These are phyloP conservation scores for Phytophthora sansomeana DNA, from an alignment of 352 stramenopile genomes.

Conservation along the genomic window DNA sequence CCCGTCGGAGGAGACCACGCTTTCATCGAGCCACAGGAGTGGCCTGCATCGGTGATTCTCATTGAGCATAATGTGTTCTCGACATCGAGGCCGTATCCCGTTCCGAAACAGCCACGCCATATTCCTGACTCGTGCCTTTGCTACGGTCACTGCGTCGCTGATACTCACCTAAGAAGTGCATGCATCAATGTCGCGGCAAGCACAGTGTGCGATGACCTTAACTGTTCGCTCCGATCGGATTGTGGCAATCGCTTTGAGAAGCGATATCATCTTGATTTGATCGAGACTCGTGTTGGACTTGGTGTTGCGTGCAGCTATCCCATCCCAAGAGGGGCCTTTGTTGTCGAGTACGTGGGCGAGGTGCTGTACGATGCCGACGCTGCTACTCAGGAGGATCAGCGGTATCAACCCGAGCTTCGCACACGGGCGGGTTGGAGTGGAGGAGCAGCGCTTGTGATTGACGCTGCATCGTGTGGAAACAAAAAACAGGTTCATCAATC, in stretches of 20 bases:
- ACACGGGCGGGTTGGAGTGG: too few relatives aligned
- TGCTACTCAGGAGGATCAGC: too few relatives aligned
- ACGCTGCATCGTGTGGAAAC: too few relatives aligned
- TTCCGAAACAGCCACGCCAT: neutral
- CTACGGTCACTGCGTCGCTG: neutral
- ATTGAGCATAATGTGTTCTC: neutral
- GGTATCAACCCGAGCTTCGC: too few relatives aligned
- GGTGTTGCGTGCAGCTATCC: neutral
- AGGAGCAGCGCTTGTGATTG: too few relatives aligned
- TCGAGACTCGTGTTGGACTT: neutral
- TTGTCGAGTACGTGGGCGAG: too few relatives aligned
- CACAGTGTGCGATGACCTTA: neutral
- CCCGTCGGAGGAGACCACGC: too few relatives aligned
- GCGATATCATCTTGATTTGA: neutral
- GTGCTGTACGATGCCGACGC: too few relatives aligned
- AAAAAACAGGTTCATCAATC: too few relatives aligned
- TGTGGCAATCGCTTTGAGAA: neutral
- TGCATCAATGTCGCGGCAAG: neutral
- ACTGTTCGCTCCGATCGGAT: neutral
- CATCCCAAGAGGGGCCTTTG: too few relatives aligned
- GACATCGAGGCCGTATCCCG: neutral
- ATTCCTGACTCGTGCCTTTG: neutral
- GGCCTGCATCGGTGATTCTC: too few relatives aligned
- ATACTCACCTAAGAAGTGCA: neutral
- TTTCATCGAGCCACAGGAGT: too few relatives aligned